These are phyloP conservation scores for grape (Vitis vinifera) DNA, from an alignment of 164 flowering plant genomes.

Conservation along the genomic window DNA sequence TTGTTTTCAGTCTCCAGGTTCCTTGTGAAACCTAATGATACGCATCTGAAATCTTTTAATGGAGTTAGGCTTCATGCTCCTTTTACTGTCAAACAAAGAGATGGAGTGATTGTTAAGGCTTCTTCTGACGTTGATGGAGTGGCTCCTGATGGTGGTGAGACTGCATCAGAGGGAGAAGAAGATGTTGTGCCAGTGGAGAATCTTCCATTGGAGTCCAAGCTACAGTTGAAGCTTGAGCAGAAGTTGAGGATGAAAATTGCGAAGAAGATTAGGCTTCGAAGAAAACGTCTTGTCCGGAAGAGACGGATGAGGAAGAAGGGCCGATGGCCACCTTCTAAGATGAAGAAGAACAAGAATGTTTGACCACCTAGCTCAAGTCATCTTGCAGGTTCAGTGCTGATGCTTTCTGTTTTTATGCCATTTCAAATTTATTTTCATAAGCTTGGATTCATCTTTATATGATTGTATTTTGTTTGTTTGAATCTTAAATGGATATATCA, in stretches of 20 bases:
- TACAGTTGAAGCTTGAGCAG: conserved; percentile 56
- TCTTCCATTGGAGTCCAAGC: conserved; percentile 82
- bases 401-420: conserved; percentile 5
- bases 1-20: conserved; percentile 38
- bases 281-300: conserved; percentile 81
- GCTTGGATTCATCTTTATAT: not conserved
- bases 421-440: not conserved
- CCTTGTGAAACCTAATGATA: conserved; percentile 21
- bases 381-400: conserved; percentile 30
- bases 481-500: not conserved
- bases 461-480: not conserved
- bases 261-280: conserved; percentile 77
- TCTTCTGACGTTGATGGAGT: conserved; percentile 41
- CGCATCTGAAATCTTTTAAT: conserved; percentile 19
- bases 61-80: conserved; percentile 16
- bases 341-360: conserved; percentile 86
- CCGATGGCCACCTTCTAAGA: conserved; percentile 96
- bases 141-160: conserved; percentile 20
- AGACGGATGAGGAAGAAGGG: conserved; percentile 91
- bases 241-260: conserved; percentile 81
- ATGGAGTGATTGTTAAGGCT: conserved; percentile 24
- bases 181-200: conserved; percentile 54
- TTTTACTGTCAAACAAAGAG: conserved; percentile 12
- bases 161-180: conserved; percentile 29
- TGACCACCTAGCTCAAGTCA: conserved; percentile 24